These are phyloP conservation scores for Lithospermum erythrorhizon DNA, from an alignment of 257 asterid species.

Conservation along the genomic window DNA sequence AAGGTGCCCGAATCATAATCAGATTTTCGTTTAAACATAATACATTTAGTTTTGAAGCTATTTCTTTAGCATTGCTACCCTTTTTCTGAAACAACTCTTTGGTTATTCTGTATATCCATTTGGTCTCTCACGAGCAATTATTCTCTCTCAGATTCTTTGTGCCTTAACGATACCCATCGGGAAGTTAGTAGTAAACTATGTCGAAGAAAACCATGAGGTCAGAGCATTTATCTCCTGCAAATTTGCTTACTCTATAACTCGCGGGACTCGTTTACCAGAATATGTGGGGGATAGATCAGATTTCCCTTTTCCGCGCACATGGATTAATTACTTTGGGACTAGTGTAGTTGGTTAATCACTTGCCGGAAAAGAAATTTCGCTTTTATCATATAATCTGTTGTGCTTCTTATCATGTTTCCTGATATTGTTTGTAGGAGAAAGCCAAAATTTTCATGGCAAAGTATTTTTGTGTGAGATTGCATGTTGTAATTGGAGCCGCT, in stretches of 20 bases:
- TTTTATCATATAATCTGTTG: background rate
- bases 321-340: background rate
- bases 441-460: conserved; percentile 67
- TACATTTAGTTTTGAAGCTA: background rate
- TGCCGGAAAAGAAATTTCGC: background rate
- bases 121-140: background rate
- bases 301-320: background rate
- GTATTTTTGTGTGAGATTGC: conserved; percentile 73
- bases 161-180: conserved; percentile 62
- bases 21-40: background rate
- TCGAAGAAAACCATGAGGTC: conserved; percentile 52
- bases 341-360: background rate
- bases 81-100: background rate
- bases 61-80: too few relatives aligned
- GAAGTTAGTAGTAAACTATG: conserved; percentile 37
- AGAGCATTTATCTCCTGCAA: conserved; percentile 13
- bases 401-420: background rate
- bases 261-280: background rate
- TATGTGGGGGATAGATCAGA: background rate
- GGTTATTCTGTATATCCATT: background rate
- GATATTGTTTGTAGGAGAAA: conserved; percentile 33
- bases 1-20: background rate
- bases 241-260: background rate
- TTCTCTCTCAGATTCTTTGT: conserved; percentile 41
- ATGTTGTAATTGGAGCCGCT: conserved; percentile 53